phyloP scores from a whole-genome alignment of 495 filamentous ascomycete species.

The Cercophora newfieldiana region DNA sequence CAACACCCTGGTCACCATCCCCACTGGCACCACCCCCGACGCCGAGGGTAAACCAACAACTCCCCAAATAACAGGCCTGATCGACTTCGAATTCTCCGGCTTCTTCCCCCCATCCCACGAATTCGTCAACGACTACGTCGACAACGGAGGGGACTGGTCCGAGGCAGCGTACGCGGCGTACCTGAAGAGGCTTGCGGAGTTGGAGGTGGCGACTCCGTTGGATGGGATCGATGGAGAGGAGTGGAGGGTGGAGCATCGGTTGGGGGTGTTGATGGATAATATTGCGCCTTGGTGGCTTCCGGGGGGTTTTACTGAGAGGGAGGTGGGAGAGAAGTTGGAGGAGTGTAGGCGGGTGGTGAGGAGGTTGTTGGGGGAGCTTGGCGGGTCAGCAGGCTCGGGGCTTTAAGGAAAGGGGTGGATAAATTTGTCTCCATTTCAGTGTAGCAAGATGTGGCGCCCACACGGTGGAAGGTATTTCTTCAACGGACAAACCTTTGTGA shows the following conservation, averaged over 20 bases:
- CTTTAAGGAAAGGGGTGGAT: too few species aligned
- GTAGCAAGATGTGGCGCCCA: too few species aligned
- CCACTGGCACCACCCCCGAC: neutral
- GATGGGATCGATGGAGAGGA: neutral
- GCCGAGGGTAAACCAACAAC: neutral
- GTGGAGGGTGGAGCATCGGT: conserved; percentile 4
- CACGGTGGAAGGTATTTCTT: too few species aligned
- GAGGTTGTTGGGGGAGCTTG: neutral
- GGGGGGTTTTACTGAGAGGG: neutral
- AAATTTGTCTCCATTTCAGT: too few species aligned
- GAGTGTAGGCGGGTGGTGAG: neutral
- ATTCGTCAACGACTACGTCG: conserved; percentile 22
- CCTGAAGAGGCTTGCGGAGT: conserved; percentile 1
- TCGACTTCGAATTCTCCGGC: conserved; percentile 46
- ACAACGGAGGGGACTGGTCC: conserved; percentile 5
- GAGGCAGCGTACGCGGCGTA: conserved; percentile 1
- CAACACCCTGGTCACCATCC: conserved; percentile 40
- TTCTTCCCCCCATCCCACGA: conserved; percentile 51
- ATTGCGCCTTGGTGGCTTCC: conserved; percentile 19
- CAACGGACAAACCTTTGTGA: too few species aligned
- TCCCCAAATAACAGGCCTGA: conserved; percentile 37
- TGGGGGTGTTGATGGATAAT: conserved; percentile 6
- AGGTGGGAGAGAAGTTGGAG: neutral
- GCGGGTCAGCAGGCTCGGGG: too few species aligned
- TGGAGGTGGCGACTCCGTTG: neutral